phyloP scores from a whole-genome alignment of 805 yeast genomes.

The Ogataea paraovalis region DNA sequence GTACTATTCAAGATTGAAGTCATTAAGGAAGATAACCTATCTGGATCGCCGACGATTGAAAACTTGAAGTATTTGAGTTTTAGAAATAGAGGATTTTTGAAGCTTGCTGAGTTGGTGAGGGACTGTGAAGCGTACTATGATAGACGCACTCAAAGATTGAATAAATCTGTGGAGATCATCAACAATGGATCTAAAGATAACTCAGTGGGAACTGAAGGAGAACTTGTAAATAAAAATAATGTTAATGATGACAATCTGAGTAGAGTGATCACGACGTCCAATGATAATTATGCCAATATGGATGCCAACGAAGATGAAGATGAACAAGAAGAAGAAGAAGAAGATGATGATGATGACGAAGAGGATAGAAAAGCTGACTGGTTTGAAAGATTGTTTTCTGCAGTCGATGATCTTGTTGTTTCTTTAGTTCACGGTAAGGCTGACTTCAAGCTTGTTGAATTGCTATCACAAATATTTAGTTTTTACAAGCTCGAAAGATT shows the following conservation, averaged over 20 bases:
- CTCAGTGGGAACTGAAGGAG: no score
- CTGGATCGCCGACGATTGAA: slow-evolving; percentile 61
- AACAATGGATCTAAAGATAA: no score
- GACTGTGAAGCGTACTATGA: slow-evolving; percentile 8
- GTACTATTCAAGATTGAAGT: slow-evolving; percentile 68
- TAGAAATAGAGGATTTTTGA: slow-evolving; percentile 77
- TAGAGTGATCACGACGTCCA: no score
- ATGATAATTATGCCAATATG: slow-evolving; percentile 8
- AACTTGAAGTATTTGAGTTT: slow-evolving; percentile 71
- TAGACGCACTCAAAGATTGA: not conserved
- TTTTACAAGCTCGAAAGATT: slow-evolving; percentile 47
- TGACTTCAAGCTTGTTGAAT: slow-evolving; percentile 50
- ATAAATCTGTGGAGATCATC: not conserved
- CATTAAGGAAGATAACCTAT: slow-evolving; percentile 39
- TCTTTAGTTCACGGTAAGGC: slow-evolving; percentile 66
- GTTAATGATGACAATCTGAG: no score
- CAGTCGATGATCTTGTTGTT: slow-evolving; percentile 59
- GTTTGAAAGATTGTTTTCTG: slow-evolving; percentile 19
- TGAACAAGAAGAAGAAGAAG: slow-evolving; percentile 9
- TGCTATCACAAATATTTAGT: slow-evolving; percentile 47
- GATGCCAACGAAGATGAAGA: slow-evolving; percentile 20
- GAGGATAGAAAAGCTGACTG: slow-evolving; percentile 18
- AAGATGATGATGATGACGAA: slow-evolving; percentile 23
- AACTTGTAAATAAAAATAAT: no score
- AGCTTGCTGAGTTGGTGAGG: slow-evolving; percentile 39